Evolutionary conservation across 1,139 yeast species (phyloP), one percentile per base, ranked within the genome.

Genomic region (Chernovozyma sophiae-reginae): DNA sequence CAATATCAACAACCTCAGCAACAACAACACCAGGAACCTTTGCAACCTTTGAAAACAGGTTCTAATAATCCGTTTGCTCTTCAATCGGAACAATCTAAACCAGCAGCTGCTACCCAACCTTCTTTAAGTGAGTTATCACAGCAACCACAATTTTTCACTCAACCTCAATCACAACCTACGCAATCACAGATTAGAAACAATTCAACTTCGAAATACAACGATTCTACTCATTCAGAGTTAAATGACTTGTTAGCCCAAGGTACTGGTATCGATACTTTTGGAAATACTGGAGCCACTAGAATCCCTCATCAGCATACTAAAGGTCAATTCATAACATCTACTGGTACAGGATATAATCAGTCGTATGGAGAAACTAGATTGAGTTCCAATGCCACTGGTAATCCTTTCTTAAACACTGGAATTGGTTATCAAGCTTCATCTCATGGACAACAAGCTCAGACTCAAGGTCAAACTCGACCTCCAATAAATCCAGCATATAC

Each of bases 211-310:
- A 63, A 56, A 45, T 68, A 47, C 48, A 65, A 67, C 69, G 83
- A 55, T 72, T 79, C 60, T 62, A 76, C 70, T 65, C 89, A 66
- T 41, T 48, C 64, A 15, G 92, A 86, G 47, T 74, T 90, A 53
- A 89, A 90, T 60, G 74, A 76, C 42, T 68, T 90, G 41, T 72
- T 90, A 47, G 85, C 95, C 11, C 78, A 81, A 38, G 97, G 96
- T 27, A 86, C 96, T 1, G 97, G 97, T 18, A 69, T 89, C 40
- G 98, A 92, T 60, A 90, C 97, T 0, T 92, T 86, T 60, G 98
- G 98, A 60, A 92, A 92, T 59, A 82, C 87, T 4, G 98, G 98
- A 37, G 85, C 83, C 13, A 64, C 81, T 22, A 80, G 97, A 64
- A 77, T 92, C 41, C 96, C 97, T 11, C 95, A 95, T 37, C 97